phyloP scores from a whole-genome alignment of 306 rosid species.

The Quercus cerris region DNA sequence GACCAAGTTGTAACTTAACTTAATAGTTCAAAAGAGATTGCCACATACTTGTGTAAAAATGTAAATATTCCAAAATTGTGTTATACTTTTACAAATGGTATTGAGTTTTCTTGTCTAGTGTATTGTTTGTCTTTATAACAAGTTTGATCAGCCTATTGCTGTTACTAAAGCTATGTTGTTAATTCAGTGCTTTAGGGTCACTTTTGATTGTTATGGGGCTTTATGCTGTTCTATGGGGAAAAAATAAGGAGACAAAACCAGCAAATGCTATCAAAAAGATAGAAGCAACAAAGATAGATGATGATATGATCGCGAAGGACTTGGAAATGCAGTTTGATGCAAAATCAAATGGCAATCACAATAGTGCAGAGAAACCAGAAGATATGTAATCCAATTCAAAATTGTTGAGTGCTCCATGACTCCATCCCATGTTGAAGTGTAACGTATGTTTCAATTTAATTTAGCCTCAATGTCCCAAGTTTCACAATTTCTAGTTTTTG shows the following conservation, averaged over 20 bases:
- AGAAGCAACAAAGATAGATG: slow-evolving; percentile 7
- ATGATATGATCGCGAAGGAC: slow-evolving; percentile 7
- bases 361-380: neutral
- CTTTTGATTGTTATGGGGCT: slow-evolving; percentile 59
- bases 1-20: too few species aligned
- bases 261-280: neutral
- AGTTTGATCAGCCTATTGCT: neutral
- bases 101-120: too few species aligned
- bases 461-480: neutral
- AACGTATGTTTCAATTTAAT: neutral
- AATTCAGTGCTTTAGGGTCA: slow-evolving; percentile 55
- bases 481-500: neutral
- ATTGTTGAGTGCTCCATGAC: neutral
- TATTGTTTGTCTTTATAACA: too few species aligned
- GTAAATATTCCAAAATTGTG: too few species aligned
- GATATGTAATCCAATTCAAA: neutral
- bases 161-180: neutral
- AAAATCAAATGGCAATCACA: slow-evolving; percentile 18
- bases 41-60: too few species aligned
- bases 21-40: too few species aligned
- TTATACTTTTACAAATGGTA: too few species aligned
- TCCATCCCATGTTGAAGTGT: neutral
- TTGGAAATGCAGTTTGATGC: slow-evolving; percentile 27
- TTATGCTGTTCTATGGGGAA: slow-evolving; percentile 79
- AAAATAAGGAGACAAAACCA: slow-evolving; percentile 45